A percentile compares a stretch with the other conserved stretches of the same genome.
Evolutionary conservation across 768 basidiomycete species (phyloP).

Genomic region (Lactifluus piperatus): DNA sequence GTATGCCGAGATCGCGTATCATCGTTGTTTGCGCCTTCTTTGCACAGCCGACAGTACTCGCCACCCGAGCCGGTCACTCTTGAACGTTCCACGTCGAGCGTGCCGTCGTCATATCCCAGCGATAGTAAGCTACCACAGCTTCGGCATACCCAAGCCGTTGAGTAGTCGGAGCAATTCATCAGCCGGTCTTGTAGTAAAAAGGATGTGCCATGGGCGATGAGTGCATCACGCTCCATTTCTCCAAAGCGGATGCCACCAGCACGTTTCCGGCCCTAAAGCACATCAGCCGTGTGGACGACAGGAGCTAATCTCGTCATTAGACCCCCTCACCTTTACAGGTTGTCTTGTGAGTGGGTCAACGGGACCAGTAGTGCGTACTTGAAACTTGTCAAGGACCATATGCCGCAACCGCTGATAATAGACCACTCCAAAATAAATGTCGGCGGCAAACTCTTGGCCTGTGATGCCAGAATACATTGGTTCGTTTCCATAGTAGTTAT

Average conservation of each 20-base stretch:
- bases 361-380: slow-evolving; percentile 96
- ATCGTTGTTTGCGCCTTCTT: slow-evolving; percentile 56
- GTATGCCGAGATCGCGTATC: slow-evolving; percentile 51
- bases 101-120: slow-evolving; percentile 88
- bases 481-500: slow-evolving; percentile 99
- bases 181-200: slow-evolving; percentile 96
- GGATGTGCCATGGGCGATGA: slow-evolving; percentile 97
- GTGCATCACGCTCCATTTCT: slow-evolving; percentile 99
- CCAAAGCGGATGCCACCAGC: slow-evolving; percentile 99
- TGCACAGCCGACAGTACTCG: slow-evolving; percentile 94
- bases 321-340: slow-evolving; percentile 65
- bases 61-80: slow-evolving; percentile 68
- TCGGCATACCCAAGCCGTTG: slow-evolving; percentile 97
- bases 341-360: slow-evolving; percentile 94
- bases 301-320: neutral
- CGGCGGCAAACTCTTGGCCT: slow-evolving; percentile 95
- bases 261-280: slow-evolving; percentile 77
- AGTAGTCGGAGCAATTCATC: slow-evolving; percentile 99
- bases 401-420: slow-evolving; percentile 98
- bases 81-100: slow-evolving; percentile 52
- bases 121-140: slow-evolving; percentile 94
- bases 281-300: neutral
- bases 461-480: slow-evolving; percentile 99
- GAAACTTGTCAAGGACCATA: slow-evolving; percentile 99
- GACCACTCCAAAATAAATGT: slow-evolving; percentile 97